A percentile compares a stretch with the other conserved stretches of the same genome.
These are phyloP conservation scores for Leptomonas pyrrhocoris DNA, from an alignment of 208 protist genomes.

Conservation along the genomic window DNA sequence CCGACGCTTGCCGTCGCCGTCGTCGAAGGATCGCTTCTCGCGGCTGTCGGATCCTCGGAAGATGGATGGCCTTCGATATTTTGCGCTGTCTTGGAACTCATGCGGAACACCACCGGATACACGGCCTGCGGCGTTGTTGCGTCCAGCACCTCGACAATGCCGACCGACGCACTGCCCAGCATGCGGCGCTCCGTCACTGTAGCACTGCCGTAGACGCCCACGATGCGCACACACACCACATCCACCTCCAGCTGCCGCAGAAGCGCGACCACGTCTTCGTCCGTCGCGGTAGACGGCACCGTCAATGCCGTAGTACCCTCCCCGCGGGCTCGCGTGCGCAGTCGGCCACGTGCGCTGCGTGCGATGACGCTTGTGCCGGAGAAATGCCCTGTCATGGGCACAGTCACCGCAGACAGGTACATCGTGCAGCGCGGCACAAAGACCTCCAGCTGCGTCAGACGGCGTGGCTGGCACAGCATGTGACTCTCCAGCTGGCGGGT, in stretches of 20 bases:
- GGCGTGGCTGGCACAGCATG: slow-evolving; percentile 33
- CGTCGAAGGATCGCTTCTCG: too few relatives aligned
- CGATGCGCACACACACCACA: slow-evolving; percentile 50
- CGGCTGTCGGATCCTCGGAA: too few relatives aligned
- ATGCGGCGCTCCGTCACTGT: slow-evolving; percentile 58
- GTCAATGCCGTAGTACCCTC: neutral
- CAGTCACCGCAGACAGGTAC: slow-evolving; percentile 24
- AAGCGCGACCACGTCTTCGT: slow-evolving; percentile 23
- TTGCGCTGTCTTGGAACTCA: slow-evolving; percentile 2
- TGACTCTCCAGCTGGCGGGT: slow-evolving; percentile 34
- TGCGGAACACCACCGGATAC: slow-evolving; percentile 31
- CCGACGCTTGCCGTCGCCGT: too few relatives aligned
- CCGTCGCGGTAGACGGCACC: slow-evolving; percentile 13
- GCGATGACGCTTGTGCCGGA: slow-evolving; percentile 23
- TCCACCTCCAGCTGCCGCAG: slow-evolving; percentile 53
- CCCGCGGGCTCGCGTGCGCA: slow-evolving; percentile 4
- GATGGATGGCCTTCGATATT: neutral
- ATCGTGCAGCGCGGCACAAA: slow-evolving; percentile 32
- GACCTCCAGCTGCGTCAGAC: slow-evolving; percentile 31
- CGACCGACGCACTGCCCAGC: slow-evolving; percentile 48
- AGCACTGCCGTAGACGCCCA: slow-evolving; percentile 42
- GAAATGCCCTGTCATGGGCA: slow-evolving; percentile 16
- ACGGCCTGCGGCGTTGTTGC: slow-evolving; percentile 45
- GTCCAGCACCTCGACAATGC: slow-evolving; percentile 53
- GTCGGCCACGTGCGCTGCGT: slow-evolving; percentile 17